Conservation (phyloP, 2,329 filamentous ascomycete species). For the Periconia digitata region DNA sequence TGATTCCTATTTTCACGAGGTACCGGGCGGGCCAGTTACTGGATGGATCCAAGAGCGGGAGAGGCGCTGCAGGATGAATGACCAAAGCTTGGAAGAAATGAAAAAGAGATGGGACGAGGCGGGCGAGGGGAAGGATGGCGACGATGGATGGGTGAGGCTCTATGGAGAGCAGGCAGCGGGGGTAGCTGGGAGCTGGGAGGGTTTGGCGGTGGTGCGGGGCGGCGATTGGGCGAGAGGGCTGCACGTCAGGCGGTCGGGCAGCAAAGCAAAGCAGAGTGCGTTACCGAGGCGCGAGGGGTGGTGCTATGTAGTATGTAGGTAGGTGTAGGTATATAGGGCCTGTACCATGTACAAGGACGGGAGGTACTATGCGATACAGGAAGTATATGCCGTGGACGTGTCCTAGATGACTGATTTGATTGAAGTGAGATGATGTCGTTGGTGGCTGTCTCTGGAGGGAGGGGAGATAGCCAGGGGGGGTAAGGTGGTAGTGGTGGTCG, state of each 20-base stretch:
- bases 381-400: neutral
- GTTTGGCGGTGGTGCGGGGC: conserved; percentile 20
- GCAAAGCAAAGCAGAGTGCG: conserved; percentile 14
- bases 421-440: neutral
- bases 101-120: conserved; percentile 9
- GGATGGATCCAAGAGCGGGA: conserved; percentile 12
- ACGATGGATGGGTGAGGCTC: conserved; percentile 29
- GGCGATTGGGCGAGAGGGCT: conserved; percentile 30
- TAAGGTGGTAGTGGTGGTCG: neutral
- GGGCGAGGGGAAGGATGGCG: conserved; percentile 26
- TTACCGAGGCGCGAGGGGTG: conserved; percentile 7
- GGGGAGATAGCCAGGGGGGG: neutral
- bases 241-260: conserved; percentile 39
- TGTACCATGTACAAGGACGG: neutral
- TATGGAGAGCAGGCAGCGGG: conserved; percentile 27
- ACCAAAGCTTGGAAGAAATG: neutral
- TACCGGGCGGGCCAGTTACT: conserved; percentile 21
- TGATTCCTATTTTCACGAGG: conserved; percentile 22
- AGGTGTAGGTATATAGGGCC: neutral
- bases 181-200: conserved; percentile 18
- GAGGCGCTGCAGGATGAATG: conserved; percentile 17
- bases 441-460: neutral
- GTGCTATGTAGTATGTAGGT: neutral
- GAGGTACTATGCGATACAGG: neutral
- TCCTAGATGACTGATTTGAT: neutral